Conservation (phyloP, 108 stramenopile species). For the Skeletonema tropicum region DNA sequence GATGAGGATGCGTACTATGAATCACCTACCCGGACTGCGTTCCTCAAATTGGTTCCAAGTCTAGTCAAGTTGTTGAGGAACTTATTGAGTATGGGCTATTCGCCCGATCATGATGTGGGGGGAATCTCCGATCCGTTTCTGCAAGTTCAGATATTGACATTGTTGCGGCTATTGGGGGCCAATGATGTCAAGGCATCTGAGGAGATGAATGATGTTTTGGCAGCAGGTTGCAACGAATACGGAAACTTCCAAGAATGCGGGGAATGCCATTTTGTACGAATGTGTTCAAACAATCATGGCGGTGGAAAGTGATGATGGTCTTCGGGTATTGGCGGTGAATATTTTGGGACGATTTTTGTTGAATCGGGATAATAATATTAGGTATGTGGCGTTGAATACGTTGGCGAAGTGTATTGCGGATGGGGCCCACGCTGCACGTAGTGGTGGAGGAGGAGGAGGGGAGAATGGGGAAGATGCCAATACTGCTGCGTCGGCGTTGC, state of each 20-base stretch:
- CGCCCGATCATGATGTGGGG: conserved; percentile 96
- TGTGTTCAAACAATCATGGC: conserved; percentile 98
- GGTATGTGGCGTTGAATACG: conserved; percentile 98
- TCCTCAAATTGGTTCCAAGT: conserved; percentile 86
- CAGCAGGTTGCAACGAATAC: conserved; percentile 99
- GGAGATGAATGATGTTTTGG: conserved; percentile 97
- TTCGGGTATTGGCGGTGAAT: conserved; percentile 97
- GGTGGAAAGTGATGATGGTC: conserved; percentile 93
- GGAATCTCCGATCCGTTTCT: conserved; percentile 96
- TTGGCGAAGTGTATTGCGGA: conserved; percentile 79
- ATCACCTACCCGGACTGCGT: conserved; percentile 69
- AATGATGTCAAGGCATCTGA: conserved; percentile 85
- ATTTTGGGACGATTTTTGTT: conserved; percentile 98
- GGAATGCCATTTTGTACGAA: conserved; percentile 99
- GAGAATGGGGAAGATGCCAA: conserved; percentile 53
- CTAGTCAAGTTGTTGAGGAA: conserved; percentile 94
- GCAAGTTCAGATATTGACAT: conserved; percentile 92
- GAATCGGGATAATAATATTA: conserved; percentile 99
- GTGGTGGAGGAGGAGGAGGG: conserved; percentile 11
- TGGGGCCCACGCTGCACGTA: conserved; percentile 34
- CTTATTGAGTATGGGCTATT: conserved; percentile 88
- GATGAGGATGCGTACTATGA: conserved; percentile 53
- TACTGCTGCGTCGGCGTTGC: conserved; percentile 84
- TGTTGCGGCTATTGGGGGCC: conserved; percentile 89
- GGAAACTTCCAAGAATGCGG: conserved; percentile 97